A percentile compares a stretch with the other conserved stretches of the same genome.
phyloP scores from a whole-genome alignment of 495 filamentous ascomycete genomes.

The Aspergillus kassunensis region DNA sequence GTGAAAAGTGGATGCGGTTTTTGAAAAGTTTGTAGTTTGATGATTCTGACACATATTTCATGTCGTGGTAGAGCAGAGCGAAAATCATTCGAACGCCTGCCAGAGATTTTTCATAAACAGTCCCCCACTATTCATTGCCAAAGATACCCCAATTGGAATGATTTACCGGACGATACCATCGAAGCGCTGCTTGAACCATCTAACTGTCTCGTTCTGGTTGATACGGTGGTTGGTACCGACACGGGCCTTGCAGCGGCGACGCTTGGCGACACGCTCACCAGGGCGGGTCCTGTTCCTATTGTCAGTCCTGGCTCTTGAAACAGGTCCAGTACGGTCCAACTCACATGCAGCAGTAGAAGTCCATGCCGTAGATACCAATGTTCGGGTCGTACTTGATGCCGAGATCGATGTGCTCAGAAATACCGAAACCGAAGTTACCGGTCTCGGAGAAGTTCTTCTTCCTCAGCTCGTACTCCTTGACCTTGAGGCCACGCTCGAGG shows the following conservation, averaged over 20 bases:
- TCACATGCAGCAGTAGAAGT: constrained; percentile 99
- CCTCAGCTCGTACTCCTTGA: constrained; percentile 99
- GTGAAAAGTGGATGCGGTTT: constrained; percentile 41
- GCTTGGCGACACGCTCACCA: constrained; percentile 94
- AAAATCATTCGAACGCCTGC: constrained; percentile 20
- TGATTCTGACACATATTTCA: constrained; percentile 44
- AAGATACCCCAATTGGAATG: constrained; percentile 10
- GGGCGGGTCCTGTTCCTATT: constrained; percentile 68
- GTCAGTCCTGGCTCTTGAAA: constrained; percentile 21
- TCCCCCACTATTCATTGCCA: constrained; percentile 20
- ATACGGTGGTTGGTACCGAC: constrained; percentile 90
- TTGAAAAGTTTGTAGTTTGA: constrained; percentile 36
- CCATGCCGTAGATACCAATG: constrained; percentile 99
- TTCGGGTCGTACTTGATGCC: constrained; percentile 99
- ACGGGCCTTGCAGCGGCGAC: constrained; percentile 79
- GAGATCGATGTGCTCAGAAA: constrained; percentile 99
- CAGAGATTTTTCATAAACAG: constrained; percentile 26
- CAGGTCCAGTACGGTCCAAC: constrained; percentile 22
- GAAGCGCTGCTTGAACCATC: constrained; percentile 99
- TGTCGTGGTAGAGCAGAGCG: constrained; percentile 37
- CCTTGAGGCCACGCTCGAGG: constrained; percentile 98
- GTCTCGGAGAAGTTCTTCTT: constrained; percentile 99
- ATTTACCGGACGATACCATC: constrained; percentile 93
- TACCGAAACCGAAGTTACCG: constrained; percentile 99
- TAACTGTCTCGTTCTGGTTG: constrained; percentile 87